Evolutionary conservation across 495 filamentous ascomycete genomes (phyloP).

Genomic region (Articulospora tetracladia): DNA sequence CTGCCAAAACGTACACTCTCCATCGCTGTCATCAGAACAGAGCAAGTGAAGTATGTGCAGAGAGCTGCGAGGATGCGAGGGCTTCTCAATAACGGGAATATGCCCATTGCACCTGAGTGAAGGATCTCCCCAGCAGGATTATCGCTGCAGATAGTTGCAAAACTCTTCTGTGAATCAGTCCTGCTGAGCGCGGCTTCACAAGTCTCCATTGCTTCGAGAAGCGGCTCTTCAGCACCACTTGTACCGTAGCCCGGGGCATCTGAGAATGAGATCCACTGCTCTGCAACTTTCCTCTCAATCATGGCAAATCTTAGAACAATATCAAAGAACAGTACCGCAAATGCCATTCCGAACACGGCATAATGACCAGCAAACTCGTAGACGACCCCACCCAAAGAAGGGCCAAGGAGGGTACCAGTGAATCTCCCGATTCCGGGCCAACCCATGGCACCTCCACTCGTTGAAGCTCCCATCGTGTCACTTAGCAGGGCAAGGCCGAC

Average conservation of each 20-base stretch:
- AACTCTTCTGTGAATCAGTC: background rate
- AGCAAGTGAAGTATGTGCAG: background rate
- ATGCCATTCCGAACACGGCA: constrained; percentile 5
- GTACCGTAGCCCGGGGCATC: background rate
- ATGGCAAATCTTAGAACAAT: background rate
- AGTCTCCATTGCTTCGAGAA: background rate
- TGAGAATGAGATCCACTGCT: background rate
- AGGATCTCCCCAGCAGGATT: background rate
- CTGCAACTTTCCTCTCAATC: background rate
- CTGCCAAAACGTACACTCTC: background rate
- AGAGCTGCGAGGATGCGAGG: background rate
- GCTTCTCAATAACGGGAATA: background rate
- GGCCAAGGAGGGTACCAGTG: background rate
- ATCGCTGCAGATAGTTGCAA: background rate
- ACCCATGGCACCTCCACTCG: background rate
- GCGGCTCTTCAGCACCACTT: background rate
- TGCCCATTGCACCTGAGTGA: background rate
- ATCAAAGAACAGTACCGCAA: background rate
- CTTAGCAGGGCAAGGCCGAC: constrained; percentile 1
- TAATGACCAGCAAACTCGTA: constrained; percentile 3
- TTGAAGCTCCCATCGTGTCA: constrained; percentile 1
- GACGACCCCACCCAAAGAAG: background rate
- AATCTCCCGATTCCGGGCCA: background rate
- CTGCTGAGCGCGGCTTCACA: background rate
- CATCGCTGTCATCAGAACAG: background rate